Evolutionary conservation across 1,139 yeast genomes (phyloP), one percentile per base, ranked within the genome.

Genomic region (Meyerozyma carpophila): DNA sequence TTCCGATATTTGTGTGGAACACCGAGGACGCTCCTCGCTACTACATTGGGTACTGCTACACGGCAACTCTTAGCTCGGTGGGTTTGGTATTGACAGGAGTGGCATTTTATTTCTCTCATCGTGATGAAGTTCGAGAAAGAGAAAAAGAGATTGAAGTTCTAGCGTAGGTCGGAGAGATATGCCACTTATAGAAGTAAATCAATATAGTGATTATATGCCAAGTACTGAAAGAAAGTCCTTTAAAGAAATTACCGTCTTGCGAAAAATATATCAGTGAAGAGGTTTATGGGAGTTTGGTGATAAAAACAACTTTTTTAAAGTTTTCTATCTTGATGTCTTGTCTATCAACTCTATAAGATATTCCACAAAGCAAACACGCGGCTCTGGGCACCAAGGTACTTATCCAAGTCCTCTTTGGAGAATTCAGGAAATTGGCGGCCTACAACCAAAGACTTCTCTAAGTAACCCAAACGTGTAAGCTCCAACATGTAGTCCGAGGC

Each of bases 21-120:
- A 70, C 81, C n/a, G 52, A 56, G n/a, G 76, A 73, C 41, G 62
- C 69, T 44, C 84, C 83, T 0, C 47, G 52, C 31, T 79, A 77
- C 57, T 62, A 55, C 45, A 62, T 68, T 43, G 84, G 84, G 1
- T 78, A 75, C 51, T 63, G 70, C 1, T 79, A 76, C 51, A 77
- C 76, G 8, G 75, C 81, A 0, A 62, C 66, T 41, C 61, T 79
- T 41, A 47, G 70, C 4, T 45, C 66, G 0, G 52, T 73, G 26
- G 82, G 82, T 0, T 50, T 74, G 27, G 37, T 68, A 3, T 40
- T 69, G 50, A 72, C 79, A 3, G 31, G 36, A 9, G 32, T 51
- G n/a, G 55, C 53, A 0, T 43, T 47, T 44, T 21, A 36, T 21
- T 39, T 49, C 7, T 43, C 50, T n/a, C 37, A 13, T 8, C 45